Evolutionary conservation across 441 rosid species (phyloP), one percentile per base, ranked within the genome.

Genomic region (Hura crepitans): DNA sequence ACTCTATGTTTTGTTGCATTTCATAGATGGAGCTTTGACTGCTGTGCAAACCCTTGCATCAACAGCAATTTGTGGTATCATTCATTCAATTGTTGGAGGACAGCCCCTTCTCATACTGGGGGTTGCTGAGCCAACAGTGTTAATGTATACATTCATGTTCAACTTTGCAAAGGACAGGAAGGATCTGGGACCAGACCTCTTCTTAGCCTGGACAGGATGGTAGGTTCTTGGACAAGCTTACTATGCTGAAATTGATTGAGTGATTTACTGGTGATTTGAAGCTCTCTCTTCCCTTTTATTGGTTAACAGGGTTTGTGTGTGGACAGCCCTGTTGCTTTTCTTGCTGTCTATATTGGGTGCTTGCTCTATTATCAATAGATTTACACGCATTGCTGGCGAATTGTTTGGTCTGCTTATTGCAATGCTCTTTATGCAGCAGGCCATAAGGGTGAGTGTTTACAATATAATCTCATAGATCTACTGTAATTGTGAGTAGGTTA

Each of bases 121-220:
- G 60, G 96, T 89, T 49, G 96, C 96, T 58, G 96, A 89, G 74
- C 96, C 96, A 71, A 89, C 96, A 10, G 96, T 89, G 37, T 75
- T 89, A 82, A 89, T 85, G 95, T 89, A 89, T 54, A 87, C 87
- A 14, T 89, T 89, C 78, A 87, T 89, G 95, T 89, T 78, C 79
- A 68, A 83, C 74, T 89, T 89, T 83, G 92, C 70, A 1, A 89
- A 89, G 82, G 96, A 86, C 74, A 81, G 85, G 61, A 84, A 85
- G 67, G 92, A 89, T 79, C 80, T 89, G 85, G 96, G 92, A 62
- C 83, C 77, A 70, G 70, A 81, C 33, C 86, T 89, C 46, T 87
- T 89, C 84, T 82, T 89, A 74, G 96, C 96, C 51, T 89, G 95
- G 95, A 78, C 92, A 49, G 96, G 87, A 82, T 89, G 96, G 96